Evolutionary conservation across 140 eudicot species (phyloP).

Genomic region (Cichorium intybus): DNA sequence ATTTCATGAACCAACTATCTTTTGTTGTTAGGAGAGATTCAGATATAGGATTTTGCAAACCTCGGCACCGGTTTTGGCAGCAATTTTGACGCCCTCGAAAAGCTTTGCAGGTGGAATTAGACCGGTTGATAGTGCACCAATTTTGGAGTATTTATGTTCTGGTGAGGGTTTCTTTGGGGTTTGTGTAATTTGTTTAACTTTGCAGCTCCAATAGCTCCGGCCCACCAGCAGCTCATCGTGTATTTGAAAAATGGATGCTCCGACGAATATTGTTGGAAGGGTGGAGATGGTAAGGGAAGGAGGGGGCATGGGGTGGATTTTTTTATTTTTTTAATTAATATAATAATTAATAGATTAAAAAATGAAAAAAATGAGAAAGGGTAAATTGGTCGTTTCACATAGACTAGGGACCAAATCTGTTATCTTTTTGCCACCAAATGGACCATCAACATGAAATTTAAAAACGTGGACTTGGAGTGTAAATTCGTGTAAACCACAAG

Average conservation of each 20-base stretch:
- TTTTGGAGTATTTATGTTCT: constrained; percentile 35
- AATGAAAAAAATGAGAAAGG: too few species aligned
- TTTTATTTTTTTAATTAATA: too few species aligned
- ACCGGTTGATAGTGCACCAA: constrained; percentile 71
- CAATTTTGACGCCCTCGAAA: constrained; percentile 59
- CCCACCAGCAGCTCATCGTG: constrained; percentile 98
- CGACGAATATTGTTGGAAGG: not conserved
- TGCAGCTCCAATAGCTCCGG: constrained; percentile 97
- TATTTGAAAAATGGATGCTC: not conserved
- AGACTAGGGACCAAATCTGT: too few species aligned
- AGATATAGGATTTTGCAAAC: constrained; percentile 23
- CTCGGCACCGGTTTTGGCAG: constrained; percentile 90
- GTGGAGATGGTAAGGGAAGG: not conserved
- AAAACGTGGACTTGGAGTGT: too few species aligned
- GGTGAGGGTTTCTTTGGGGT: too few species aligned
- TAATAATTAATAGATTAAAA: too few species aligned
- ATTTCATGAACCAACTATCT: not conserved
- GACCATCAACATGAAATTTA: too few species aligned
- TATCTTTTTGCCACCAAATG: too few species aligned
- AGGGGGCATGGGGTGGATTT: too few species aligned
- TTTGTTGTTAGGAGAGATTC: not conserved
- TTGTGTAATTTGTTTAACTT: constrained; percentile 37
- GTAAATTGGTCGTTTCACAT: too few species aligned
- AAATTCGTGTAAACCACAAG: too few species aligned
- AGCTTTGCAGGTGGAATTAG: constrained; percentile 60